Base-by-base conservation (phyloP, 306 rosid species). In the Arachis hypogaea region DNA sequence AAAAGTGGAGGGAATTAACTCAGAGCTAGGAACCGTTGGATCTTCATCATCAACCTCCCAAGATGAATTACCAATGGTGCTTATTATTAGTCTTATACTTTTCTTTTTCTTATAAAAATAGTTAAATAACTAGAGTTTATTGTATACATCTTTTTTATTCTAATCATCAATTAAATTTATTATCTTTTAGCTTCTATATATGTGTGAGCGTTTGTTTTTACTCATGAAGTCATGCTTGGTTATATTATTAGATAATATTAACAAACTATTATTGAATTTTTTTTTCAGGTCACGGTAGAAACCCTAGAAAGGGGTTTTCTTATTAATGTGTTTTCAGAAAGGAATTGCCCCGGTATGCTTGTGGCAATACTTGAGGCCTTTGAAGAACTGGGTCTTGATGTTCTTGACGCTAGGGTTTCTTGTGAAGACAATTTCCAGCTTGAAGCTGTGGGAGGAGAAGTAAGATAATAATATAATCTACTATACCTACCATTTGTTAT, bases 401-500 rank as follows among this genome's bases (percentile, higher is more conserved):
- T 92, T 14, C 89, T 86, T 16, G 90, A 92, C 69, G 97, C 96
- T 73, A 86, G 87, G 89, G 92, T 89, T 80, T 85, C 97, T 77
- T 92, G 96, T 73, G 82, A 88, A 18, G 93, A 89, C 71, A 84
- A 66, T 72, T 92, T 92, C 77, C 96, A 86, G 72, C 90, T 89
- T 6, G 88, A 92, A 80, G 96, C 93, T 0, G 78, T 89, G 11
- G 96, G 97, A 58, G 97, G 83, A 86, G 93, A 92, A 78, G 96
- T 89, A 84, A 81, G 88, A 68, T 30, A 11, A 36, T 57, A 70
- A 36, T 57, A 70, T 3, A 0, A 45, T 6, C 29, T 1, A 5
- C 33, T 61, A 77, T 66, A 66, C n/a, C 46, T 43, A 44, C 11
- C 22, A 7, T 7, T 18, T 2, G 4, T 8, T 7, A 9, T 63